phyloP scores from a whole-genome alignment of 2,329 filamentous ascomycete genomes.

The Fusarium equiseti region DNA sequence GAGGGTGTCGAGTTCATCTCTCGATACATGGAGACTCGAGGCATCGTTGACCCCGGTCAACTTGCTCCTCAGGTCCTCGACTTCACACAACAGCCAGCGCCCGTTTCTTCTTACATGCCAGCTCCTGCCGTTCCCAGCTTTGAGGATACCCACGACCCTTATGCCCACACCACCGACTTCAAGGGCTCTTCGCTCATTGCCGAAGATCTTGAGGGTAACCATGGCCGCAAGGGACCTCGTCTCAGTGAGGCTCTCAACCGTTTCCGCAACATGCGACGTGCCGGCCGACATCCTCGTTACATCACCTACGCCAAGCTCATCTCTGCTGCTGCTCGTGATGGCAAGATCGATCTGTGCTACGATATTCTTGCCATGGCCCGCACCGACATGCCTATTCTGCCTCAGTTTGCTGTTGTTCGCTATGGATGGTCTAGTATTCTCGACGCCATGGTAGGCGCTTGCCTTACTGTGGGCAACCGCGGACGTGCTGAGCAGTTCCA shows the following conservation, averaged over 20 bases:
- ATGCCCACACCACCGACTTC: slow-evolving; percentile 90
- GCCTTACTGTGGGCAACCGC: slow-evolving; percentile 84
- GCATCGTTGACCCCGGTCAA: slow-evolving; percentile 67
- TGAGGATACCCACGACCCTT: slow-evolving; percentile 91
- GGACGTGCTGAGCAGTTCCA: slow-evolving; percentile 87
- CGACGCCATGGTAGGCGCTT: slow-evolving; percentile 96
- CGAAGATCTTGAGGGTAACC: slow-evolving; percentile 85
- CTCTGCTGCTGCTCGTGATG: slow-evolving; percentile 85
- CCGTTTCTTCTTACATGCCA: slow-evolving; percentile 62
- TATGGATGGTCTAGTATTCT: slow-evolving; percentile 98
- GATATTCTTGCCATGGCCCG: slow-evolving; percentile 92
- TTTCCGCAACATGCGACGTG: slow-evolving; percentile 92
- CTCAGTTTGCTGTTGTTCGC: slow-evolving; percentile 86
- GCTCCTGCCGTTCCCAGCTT: slow-evolving; percentile 70
- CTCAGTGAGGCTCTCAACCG: slow-evolving; percentile 84
- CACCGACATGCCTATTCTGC: slow-evolving; percentile 85
- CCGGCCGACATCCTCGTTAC: slow-evolving; percentile 91
- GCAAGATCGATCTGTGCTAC: slow-evolving; percentile 83
- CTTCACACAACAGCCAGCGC: slow-evolving; percentile 59
- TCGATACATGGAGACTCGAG: slow-evolving; percentile 68
- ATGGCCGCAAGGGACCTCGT: slow-evolving; percentile 77
- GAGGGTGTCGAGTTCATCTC: slow-evolving; percentile 81
- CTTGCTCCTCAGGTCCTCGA: slow-evolving; percentile 60
- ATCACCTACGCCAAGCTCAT: slow-evolving; percentile 98
- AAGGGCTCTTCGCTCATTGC: slow-evolving; percentile 92